Evolutionary conservation across 495 filamentous ascomycete genomes (phyloP), one percentile per base, ranked within the genome.

Genomic region (Tetracladium marchalianum): DNA sequence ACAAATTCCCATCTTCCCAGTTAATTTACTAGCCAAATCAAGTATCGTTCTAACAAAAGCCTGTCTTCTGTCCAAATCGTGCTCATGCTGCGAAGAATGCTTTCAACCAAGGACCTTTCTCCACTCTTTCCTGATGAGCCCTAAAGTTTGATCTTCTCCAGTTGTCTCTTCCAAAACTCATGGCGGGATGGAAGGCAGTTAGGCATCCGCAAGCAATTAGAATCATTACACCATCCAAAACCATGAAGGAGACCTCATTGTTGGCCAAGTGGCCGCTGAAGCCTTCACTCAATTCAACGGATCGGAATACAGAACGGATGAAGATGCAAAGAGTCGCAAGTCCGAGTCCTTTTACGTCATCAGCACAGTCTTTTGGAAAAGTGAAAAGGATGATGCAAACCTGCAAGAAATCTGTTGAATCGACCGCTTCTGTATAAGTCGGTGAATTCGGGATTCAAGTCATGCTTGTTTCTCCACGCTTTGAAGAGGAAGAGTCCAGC

Each of bases 221-320:
- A 51, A 81, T 69, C 72, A 80, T 73, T 6, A 66, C 58, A 13
- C 75, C 68, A 51, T 81, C 77, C n/a, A 81, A 63, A 36, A 77
- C 58, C 71, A 81, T 75, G 49, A 77, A 73, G 5, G 65, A 52
- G 27, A 65, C 51, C 54, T 81, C 61, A 37, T 75, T 58, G 52
- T 76, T 76, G 36, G 73, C 74, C 15, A 49, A 39, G 1, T 35
- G 4, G 1, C 65, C 58, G 9, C 40, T 19, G 43, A 64, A 68
- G 1, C 66, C 65, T 9, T 41, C 46, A 8, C 45, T 53, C 5
- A 69, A 49, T 46, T 66, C 62, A 4, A 59, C 60, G 19, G 56
- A 51, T 9, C 65, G 58, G 49, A 60, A 68, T 18, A 51, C 49
- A 36, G 49, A 58, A 16, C 62, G 57, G 16, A 63, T 53, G 40